A percentile compares a stretch with the other conserved stretches of the same genome.
Evolutionary conservation across 768 basidiomycete species (phyloP).

Genomic region (Hydnum rufescens): DNA sequence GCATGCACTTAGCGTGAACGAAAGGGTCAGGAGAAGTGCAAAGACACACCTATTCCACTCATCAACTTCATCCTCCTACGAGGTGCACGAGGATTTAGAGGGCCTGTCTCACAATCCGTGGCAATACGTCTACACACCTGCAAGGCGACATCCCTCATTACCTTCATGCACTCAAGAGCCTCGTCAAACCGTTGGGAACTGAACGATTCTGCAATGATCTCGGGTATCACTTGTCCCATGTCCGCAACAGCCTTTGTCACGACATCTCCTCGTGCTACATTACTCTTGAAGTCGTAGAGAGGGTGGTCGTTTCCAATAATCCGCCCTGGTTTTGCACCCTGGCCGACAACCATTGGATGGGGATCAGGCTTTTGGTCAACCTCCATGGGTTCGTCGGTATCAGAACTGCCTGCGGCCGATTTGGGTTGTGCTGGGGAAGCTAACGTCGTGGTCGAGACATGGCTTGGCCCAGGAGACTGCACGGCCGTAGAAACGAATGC

Average conservation of each 20-base stretch:
- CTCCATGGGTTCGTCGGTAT: constrained; percentile 13
- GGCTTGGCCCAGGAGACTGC: background rate
- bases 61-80: constrained; percentile 63
- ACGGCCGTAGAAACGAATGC: background rate
- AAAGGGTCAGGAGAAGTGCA: background rate
- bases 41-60: constrained; percentile 51
- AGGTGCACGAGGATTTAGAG: background rate
- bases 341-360: background rate
- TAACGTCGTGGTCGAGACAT: background rate
- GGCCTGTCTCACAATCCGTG: background rate
- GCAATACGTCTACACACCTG: constrained; percentile 24
- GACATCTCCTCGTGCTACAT: constrained; percentile 52
- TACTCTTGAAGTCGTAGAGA: constrained; percentile 53
- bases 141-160: constrained; percentile 44
- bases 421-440: background rate
- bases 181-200: constrained; percentile 43
- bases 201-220: constrained; percentile 54
- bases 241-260: constrained; percentile 77
- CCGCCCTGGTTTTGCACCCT: constrained; percentile 27
- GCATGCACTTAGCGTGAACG: background rate
- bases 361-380: constrained; percentile 9
- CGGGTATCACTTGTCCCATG: constrained; percentile 44
- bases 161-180: constrained; percentile 52
- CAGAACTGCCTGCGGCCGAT: background rate
- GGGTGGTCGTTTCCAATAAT: constrained; percentile 61